Conservation (phyloP, 768 basidiomycete genomes). For the Xerocomus brunneocitrinus region DNA sequence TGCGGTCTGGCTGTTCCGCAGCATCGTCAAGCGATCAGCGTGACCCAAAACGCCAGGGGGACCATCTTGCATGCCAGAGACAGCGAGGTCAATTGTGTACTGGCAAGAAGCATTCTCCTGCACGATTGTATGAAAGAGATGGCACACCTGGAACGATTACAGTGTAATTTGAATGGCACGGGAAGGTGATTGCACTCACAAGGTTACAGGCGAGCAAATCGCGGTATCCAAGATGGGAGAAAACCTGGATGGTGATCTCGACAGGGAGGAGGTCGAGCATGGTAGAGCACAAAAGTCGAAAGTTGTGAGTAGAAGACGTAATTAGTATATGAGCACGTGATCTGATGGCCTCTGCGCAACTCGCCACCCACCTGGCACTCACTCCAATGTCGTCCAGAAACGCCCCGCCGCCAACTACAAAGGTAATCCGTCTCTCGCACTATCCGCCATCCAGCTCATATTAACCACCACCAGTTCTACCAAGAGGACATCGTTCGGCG, state of each 20-base stretch:
- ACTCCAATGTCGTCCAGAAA: constrained; percentile 27
- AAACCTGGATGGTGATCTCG: constrained; percentile 23
- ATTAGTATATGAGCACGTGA: constrained; percentile 18
- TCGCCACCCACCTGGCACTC: neutral
- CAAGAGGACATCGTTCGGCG: constrained; percentile 63
- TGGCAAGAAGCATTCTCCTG: constrained; percentile 33
- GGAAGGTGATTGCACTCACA: constrained; percentile 11
- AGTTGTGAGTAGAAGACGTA: neutral
- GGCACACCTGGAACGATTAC: constrained; percentile 30
- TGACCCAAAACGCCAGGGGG: constrained; percentile 24
- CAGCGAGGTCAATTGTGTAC: constrained; percentile 43
- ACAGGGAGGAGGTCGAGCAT: constrained; percentile 18
- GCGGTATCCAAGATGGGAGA: constrained; percentile 18
- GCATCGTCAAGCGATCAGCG: constrained; percentile 34
- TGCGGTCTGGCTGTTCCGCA: constrained; percentile 36
- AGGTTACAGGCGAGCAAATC: constrained; percentile 27
- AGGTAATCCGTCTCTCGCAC: constrained; percentile 19
- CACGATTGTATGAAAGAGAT: constrained; percentile 25
- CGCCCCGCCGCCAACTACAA: constrained; percentile 27
- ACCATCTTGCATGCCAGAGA: constrained; percentile 41
- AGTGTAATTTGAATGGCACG: neutral
- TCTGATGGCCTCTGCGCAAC: constrained; percentile 1
- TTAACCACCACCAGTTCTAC: constrained; percentile 45
- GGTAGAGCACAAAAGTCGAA: neutral
- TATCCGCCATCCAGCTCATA: neutral